Evolutionary conservation across 73 alveolate genomes (phyloP).

Genomic region (Paramecium caudatum): DNA sequence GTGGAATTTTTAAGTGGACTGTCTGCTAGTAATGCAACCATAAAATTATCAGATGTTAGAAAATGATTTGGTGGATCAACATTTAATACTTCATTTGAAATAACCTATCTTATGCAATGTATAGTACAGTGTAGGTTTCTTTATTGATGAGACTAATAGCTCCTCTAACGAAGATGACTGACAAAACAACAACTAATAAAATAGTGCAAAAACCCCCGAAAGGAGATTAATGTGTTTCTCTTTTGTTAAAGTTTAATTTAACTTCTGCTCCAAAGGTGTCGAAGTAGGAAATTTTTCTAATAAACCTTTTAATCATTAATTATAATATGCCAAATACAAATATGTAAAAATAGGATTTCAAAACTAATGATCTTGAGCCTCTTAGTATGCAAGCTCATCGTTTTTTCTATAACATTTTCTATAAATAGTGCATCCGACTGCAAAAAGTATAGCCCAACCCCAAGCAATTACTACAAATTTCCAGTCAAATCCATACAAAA

Average conservation of each 20-base stretch:
- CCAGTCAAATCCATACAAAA: conserved; percentile 73
- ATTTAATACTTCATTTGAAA: neutral
- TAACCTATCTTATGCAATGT: neutral
- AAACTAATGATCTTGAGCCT: too few species aligned
- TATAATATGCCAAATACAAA: too few species aligned
- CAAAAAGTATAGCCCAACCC: conserved; percentile 53
- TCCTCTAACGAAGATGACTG: neutral
- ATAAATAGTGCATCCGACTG: conserved; percentile 43
- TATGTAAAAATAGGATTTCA: too few species aligned
- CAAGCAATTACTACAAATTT: conserved; percentile 60
- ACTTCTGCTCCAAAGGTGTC: conserved; percentile 65
- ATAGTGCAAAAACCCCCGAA: conserved; percentile 47
- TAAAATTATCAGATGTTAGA: neutral
- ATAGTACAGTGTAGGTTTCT: conserved; percentile 32
- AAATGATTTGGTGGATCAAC: neutral
- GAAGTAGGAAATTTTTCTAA: neutral
- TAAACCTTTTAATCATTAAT: conserved; percentile 11
- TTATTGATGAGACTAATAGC: neutral
- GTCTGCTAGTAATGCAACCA: neutral
- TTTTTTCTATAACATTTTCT: neutral
- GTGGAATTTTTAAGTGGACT: neutral
- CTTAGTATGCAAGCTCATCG: neutral
- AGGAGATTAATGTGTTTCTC: conserved; percentile 23
- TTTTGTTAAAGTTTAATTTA: neutral
- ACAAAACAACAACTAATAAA: neutral